Evolutionary conservation across 2,329 filamentous ascomycete species (phyloP).

Genomic region (Seiridium cupressi): DNA sequence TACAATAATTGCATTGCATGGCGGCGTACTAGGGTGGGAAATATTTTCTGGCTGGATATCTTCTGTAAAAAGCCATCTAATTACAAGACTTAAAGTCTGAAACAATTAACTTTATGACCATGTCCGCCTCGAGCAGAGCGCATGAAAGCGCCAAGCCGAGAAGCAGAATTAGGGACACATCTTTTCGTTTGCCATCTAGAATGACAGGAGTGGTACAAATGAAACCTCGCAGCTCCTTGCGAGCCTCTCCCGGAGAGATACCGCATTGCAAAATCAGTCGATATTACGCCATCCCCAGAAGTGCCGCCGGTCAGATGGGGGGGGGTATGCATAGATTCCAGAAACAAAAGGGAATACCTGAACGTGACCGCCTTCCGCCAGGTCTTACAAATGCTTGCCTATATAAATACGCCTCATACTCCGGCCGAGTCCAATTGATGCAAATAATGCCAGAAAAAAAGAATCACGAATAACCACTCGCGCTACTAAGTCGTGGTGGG

Average conservation of each 20-base stretch:
- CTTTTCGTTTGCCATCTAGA: background rate
- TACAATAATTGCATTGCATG: background rate
- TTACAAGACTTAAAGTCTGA: slow-evolving; percentile 6
- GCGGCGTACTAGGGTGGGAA: background rate
- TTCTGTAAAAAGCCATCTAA: slow-evolving; percentile 8
- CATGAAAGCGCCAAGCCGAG: background rate
- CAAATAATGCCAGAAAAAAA: slow-evolving; percentile 22
- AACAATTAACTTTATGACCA: background rate
- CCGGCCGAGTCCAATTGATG: slow-evolving; percentile 36
- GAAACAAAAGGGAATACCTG: slow-evolving; percentile 17
- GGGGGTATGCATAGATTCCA: slow-evolving; percentile 27
- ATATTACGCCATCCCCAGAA: slow-evolving; percentile 15
- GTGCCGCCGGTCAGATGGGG: slow-evolving; percentile 10
- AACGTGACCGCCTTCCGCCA: slow-evolving; percentile 14
- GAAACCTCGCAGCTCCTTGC: slow-evolving; percentile 5
- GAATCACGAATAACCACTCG: slow-evolving; percentile 14
- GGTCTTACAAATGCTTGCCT: slow-evolving; percentile 25
- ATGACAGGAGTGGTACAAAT: slow-evolving; percentile 6
- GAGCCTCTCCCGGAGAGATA: background rate
- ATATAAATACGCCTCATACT: slow-evolving; percentile 42
- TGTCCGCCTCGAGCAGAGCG: background rate
- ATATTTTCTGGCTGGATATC: slow-evolving; percentile 3
- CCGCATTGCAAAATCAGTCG: slow-evolving; percentile 4
- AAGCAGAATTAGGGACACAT: background rate
- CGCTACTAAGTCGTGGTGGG: background rate